Percentiles rank a stretch among this genome's conserved stretches.
Evolutionary conservation across 2,329 filamentous ascomycete species (phyloP).

Genomic region (Stagonosporopsis vannaccii): DNA sequence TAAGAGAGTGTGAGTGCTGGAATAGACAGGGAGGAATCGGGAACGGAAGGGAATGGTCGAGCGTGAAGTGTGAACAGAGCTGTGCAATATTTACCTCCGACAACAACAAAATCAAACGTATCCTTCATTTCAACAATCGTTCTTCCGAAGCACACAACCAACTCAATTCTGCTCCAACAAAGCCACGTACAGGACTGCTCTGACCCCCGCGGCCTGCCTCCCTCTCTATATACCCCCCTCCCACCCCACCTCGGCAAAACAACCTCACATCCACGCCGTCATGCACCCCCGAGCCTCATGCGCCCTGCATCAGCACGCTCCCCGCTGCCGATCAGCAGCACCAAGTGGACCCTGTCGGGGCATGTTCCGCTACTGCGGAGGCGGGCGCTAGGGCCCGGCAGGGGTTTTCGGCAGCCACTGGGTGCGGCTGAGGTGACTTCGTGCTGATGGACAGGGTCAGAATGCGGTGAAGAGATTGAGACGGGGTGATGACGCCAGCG

Average conservation of each 20-base stretch:
- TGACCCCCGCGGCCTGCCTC: no score
- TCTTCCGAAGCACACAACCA: no score
- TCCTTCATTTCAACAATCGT: conserved; percentile 19
- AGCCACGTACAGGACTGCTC: no score
- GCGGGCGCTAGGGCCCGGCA: conserved; percentile 4
- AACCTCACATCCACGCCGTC: neutral
- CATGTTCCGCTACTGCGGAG: neutral
- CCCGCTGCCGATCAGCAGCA: conserved; percentile 6
- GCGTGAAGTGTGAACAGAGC: neutral
- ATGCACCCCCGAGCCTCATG: neutral
- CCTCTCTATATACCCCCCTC: neutral
- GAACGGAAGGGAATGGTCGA: neutral
- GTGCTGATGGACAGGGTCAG: no score
- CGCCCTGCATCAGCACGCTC: neutral
- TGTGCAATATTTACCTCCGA: conserved; percentile 43
- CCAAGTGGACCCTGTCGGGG: conserved; percentile 1
- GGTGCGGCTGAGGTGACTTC: no score
- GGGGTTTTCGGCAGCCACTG: neutral
- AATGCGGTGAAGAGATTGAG: no score
- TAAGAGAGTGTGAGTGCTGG: conserved; percentile 31
- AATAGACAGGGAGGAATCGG: neutral
- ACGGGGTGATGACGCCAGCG: no score
- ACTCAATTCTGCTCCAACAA: no score
- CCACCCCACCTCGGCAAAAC: neutral
- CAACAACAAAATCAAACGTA: conserved; percentile 52